A percentile compares a stretch with the other conserved stretches of the same genome.
Evolutionary conservation across 306 rosid genomes (phyloP).

Genomic region (Acacia acuminata): DNA sequence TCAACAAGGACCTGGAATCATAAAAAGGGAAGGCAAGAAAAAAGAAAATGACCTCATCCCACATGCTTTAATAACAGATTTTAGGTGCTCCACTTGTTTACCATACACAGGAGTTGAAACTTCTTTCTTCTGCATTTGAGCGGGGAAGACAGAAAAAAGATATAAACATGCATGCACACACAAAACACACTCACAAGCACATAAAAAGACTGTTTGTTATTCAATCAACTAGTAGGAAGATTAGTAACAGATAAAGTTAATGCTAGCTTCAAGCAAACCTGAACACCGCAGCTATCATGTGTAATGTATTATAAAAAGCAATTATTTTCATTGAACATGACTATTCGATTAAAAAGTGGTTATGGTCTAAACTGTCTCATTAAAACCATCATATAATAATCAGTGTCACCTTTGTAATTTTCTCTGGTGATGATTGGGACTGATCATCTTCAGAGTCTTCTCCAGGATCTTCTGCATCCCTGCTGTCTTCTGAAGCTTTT

Average conservation of each 20-base stretch:
- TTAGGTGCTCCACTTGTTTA: conserved; percentile 84
- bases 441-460: conserved; percentile 74
- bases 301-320: conserved; percentile 4
- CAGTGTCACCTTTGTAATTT: conserved; percentile 61
- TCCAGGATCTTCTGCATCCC: conserved; percentile 57
- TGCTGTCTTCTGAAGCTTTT: conserved; percentile 46
- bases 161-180: background rate
- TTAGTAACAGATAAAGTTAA: background rate
- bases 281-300: background rate
- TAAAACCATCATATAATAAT: conserved; percentile 9
- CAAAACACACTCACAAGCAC: background rate
- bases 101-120: conserved; percentile 75
- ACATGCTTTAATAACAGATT: conserved; percentile 90
- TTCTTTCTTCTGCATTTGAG: conserved; percentile 73
- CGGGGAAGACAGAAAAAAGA: background rate
- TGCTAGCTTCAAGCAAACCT: conserved; percentile 19
- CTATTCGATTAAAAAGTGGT: background rate
- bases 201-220: background rate
- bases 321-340: conserved; percentile 18
- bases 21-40: conserved; percentile 20
- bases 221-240: background rate
- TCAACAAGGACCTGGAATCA: conserved; percentile 30
- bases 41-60: conserved; percentile 81
- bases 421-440: conserved; percentile 70
- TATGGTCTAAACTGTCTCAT: conserved; percentile 21